Conservation (phyloP, 2,329 filamentous ascomycete genomes). For the Phyllachora maydis region DNA sequence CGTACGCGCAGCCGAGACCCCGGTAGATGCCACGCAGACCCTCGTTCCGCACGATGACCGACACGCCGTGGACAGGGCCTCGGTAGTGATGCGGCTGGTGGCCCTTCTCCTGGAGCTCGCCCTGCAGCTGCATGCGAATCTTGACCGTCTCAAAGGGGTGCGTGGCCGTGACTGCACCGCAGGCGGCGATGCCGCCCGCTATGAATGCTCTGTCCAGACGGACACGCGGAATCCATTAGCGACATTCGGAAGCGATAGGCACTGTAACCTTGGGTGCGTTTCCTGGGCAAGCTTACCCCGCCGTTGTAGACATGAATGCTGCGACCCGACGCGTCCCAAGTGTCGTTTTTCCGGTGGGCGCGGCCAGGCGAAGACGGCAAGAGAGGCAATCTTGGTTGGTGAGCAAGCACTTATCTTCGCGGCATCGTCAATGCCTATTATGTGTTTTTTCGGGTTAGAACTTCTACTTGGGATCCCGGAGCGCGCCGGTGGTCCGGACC, state of each 20-base stretch:
- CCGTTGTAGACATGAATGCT: too few relatives aligned
- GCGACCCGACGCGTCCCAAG: too few relatives aligned
- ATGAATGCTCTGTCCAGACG: slow-evolving; percentile 67
- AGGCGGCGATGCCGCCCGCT: slow-evolving; percentile 88
- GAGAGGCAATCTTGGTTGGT: too few relatives aligned
- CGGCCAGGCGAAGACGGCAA: too few relatives aligned
- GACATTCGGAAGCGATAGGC: background rate
- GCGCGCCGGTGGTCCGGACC: too few relatives aligned
- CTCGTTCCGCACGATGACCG: slow-evolving; percentile 80
- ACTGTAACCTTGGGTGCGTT: background rate
- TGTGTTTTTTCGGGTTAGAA: too few relatives aligned
- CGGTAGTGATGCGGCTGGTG: slow-evolving; percentile 76
- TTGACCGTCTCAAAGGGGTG: slow-evolving; percentile 98
- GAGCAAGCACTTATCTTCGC: too few relatives aligned
- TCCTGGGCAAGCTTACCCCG: background rate
- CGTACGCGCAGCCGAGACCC: slow-evolving; percentile 77
- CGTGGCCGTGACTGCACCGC: slow-evolving; percentile 90
- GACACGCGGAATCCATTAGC: too few relatives aligned
- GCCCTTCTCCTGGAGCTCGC: slow-evolving; percentile 75
- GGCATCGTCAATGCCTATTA: too few relatives aligned
- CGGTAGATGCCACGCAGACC: slow-evolving; percentile 70
- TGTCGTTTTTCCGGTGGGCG: too few relatives aligned
- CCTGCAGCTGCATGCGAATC: slow-evolving; percentile 92
- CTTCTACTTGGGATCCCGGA: too few relatives aligned
- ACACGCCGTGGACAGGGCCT: slow-evolving; percentile 78